A percentile compares a stretch with the other conserved stretches of the same genome.
Evolutionary conservation across 2,329 filamentous ascomycete genomes (phyloP).

Genomic region (Exophiala alcalophila): DNA sequence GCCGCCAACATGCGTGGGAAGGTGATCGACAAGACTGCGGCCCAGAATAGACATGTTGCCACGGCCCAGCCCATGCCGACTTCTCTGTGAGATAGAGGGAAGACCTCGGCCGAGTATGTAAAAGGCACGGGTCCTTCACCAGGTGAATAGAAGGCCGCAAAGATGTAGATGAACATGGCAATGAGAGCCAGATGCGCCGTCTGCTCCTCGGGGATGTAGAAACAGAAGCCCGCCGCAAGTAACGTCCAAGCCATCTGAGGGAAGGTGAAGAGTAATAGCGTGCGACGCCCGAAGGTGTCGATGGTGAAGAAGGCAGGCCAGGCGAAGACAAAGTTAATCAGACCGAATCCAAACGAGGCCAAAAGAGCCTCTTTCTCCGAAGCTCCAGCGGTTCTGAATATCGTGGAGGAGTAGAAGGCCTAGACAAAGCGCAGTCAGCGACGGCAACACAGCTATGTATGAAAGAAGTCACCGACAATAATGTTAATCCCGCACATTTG

Average conservation of each 20-base stretch:
- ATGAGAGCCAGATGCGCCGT: constrained; percentile 49
- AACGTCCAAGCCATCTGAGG: constrained; percentile 51
- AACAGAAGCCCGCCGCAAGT: constrained; percentile 51
- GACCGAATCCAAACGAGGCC: constrained; percentile 57
- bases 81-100: constrained; percentile 51
- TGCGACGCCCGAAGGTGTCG: constrained; percentile 56
- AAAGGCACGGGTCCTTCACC: constrained; percentile 12
- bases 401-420: constrained; percentile 51
- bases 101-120: constrained; percentile 37
- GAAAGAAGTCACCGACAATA: constrained; percentile 16
- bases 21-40: constrained; percentile 47
- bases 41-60: constrained; percentile 49
- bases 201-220: constrained; percentile 45
- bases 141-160: constrained; percentile 52
- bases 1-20: constrained; percentile 32
- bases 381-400: constrained; percentile 50
- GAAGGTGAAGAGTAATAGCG: constrained; percentile 50
- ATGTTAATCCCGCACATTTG: constrained; percentile 37
- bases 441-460: no score
- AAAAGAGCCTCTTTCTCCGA: constrained; percentile 45
- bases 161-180: constrained; percentile 58
- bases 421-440: no score
- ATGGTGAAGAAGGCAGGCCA: constrained; percentile 58
- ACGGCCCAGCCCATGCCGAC: constrained; percentile 45
- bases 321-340: constrained; percentile 59